Evolutionary conservation across 75 land plant genomes (phyloP).

Genomic region (Isoetes taiwanensis): DNA sequence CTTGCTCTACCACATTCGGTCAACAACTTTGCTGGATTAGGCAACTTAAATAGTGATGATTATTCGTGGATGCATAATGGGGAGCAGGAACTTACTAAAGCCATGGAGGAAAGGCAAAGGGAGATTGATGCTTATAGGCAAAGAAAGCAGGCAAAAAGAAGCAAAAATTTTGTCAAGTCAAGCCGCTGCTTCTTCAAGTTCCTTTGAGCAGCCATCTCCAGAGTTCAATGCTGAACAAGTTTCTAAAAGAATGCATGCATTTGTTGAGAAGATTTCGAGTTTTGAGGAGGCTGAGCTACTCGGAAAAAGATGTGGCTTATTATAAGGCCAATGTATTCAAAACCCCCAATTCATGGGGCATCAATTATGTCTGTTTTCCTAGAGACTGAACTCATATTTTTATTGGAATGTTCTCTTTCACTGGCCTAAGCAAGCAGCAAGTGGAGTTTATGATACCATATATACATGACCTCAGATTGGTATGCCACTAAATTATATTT

Average conservation of each 20-base stretch:
- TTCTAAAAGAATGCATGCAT: slow-evolving; percentile 56
- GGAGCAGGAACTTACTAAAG: slow-evolving; percentile 63
- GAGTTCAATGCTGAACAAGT: slow-evolving; percentile 42
- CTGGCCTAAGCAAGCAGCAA: too few species aligned
- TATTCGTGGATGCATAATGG: slow-evolving; percentile 87
- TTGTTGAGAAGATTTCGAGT: slow-evolving; percentile 67
- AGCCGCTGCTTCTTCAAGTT: too few species aligned
- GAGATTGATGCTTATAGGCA: slow-evolving; percentile 62
- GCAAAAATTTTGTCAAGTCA: too few species aligned
- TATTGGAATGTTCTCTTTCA: too few species aligned
- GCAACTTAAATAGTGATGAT: slow-evolving; percentile 48
- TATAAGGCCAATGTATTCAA: too few species aligned
- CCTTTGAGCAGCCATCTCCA: too few species aligned
- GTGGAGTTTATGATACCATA: too few species aligned
- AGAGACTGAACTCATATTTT: too few species aligned
- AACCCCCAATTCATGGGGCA: too few species aligned
- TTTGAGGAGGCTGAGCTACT: slow-evolving; percentile 85
- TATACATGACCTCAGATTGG: too few species aligned
- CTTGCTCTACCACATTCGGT: slow-evolving; percentile 41
- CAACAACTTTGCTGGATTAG: slow-evolving; percentile 34
- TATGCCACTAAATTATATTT: too few species aligned
- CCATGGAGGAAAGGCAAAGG: slow-evolving; percentile 55
- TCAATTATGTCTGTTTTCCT: too few species aligned
- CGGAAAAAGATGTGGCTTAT: slow-evolving; percentile 37
- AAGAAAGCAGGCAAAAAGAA: slow-evolving; percentile 25